Conservation (phyloP, 2,329 filamentous ascomycete species). For the Paraphaeosphaeria sporulosa region DNA sequence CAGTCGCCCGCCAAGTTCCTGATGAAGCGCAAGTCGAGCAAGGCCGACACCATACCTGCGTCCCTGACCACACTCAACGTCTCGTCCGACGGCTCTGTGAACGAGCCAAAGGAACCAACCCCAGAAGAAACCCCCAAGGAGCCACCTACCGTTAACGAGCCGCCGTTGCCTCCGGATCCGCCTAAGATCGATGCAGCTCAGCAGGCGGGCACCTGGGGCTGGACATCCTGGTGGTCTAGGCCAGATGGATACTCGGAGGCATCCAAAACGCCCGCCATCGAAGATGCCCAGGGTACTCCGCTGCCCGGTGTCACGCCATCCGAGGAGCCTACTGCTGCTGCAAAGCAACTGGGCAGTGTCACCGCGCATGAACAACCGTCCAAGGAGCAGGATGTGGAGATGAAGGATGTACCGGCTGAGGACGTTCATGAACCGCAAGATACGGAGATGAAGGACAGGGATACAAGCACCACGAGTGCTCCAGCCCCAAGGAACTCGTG, state of each 20-base stretch:
- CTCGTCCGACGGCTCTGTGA: conserved; percentile 46
- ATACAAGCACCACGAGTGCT: conserved; percentile 20
- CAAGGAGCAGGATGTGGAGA: conserved; percentile 25
- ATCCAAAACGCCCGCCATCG: conserved; percentile 35
- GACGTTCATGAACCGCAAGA: conserved; percentile 8
- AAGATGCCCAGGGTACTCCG: conserved; percentile 52
- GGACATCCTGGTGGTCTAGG: conserved; percentile 60
- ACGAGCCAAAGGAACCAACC: conserved; percentile 34
- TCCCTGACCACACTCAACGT: conserved; percentile 57
- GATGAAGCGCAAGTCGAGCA: conserved; percentile 55
- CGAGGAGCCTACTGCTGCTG: conserved; percentile 39
- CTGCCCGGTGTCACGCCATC: conserved; percentile 49
- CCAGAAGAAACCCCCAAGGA: conserved; percentile 23
- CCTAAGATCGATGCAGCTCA: conserved; percentile 25
- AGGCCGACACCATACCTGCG: conserved; percentile 54
- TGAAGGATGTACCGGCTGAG: conserved; percentile 28
- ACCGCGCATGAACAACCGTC: conserved; percentile 1
- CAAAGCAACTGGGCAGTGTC: conserved; percentile 34
- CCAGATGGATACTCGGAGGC: conserved; percentile 57
- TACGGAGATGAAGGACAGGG: conserved; percentile 28
- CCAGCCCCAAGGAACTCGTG: conserved; percentile 48
- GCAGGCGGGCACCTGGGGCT: conserved; percentile 41
- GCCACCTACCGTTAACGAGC: conserved; percentile 35
- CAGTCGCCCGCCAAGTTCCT: conserved; percentile 48
- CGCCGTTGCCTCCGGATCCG: conserved; percentile 55